A percentile compares a stretch with the other conserved stretches of the same genome.
phyloP scores from a whole-genome alignment of 805 yeast genomes.

The Starmerella bombi region DNA sequence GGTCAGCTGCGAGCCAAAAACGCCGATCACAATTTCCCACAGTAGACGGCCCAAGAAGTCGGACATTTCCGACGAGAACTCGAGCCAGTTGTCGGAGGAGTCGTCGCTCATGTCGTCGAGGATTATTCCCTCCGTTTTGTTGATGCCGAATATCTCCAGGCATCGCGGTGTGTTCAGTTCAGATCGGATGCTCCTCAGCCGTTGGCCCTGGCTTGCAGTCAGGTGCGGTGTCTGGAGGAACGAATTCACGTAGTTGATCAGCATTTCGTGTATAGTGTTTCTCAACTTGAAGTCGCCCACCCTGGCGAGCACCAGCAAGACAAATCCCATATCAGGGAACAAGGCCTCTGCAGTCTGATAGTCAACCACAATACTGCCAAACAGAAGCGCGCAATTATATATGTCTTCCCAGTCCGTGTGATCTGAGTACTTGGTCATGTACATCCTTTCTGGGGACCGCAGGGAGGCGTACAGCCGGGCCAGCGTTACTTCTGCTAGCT shows the following conservation, averaged over 20 bases:
- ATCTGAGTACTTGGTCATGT: slow-evolving; percentile 1
- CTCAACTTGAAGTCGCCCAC: slow-evolving; percentile 8
- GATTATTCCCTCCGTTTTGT: background rate
- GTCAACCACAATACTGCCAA: slow-evolving; percentile 7
- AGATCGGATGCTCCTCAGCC: slow-evolving; percentile 1
- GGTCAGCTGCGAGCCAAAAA: slow-evolving; percentile 3
- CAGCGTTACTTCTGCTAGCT: slow-evolving; percentile 7
- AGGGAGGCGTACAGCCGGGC: slow-evolving; percentile 1
- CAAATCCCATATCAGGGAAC: slow-evolving; percentile 5
- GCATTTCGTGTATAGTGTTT: slow-evolving; percentile 2
- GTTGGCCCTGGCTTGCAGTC: background rate
- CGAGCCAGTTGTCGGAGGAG: slow-evolving; percentile 1
- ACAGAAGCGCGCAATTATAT: slow-evolving; percentile 5
- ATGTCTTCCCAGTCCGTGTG: slow-evolving; percentile 5
- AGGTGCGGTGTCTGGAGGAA: slow-evolving; percentile 7
- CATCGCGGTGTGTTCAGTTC: slow-evolving; percentile 4
- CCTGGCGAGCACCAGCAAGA: slow-evolving; percentile 7
- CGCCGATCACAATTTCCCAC: slow-evolving; percentile 3
- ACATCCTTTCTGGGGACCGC: background rate
- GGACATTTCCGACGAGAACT: slow-evolving; percentile 1
- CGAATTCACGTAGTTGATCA: slow-evolving; percentile 10
- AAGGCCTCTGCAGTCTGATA: slow-evolving; percentile 4
- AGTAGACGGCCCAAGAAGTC: slow-evolving; percentile 7
- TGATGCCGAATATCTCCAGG: slow-evolving; percentile 4
- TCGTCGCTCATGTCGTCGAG: background rate